Evolutionary conservation across 345 rosid species (phyloP), one percentile per base, ranked within the genome.

Genomic region (Salix arbutifolia): DNA sequence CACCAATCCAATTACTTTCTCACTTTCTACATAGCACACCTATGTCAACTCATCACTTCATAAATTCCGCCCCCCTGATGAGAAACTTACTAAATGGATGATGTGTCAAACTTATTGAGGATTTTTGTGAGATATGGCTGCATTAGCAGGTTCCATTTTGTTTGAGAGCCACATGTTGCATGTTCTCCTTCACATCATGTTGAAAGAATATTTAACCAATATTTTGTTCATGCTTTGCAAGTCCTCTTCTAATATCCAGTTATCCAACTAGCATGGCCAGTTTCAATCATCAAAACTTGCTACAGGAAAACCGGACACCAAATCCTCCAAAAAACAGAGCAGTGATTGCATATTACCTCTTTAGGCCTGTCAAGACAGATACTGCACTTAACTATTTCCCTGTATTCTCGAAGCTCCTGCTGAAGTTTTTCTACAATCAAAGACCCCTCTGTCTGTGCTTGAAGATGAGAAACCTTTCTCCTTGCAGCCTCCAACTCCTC

Each of bases 361-460:
- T 96, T 96, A 38, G 93, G 87, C 74, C 94, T 86, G 76, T 94
- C 96, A 75, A 50, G 88, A 79, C 99, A 96, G 83, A 92, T 87
- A 78, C 90, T 88, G 83, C 99, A 96, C 85, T 94, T 96, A 38
- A 96, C 85, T 70, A 96, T 88, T 79, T 94, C 99, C 84, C 82
- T 89, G 90, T 91, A 96, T 82, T 94, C 98, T 71, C 81, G 81
- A 65, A 90, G 93, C 82, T 96, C 99, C 83, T 88, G 87, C 18
- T 74, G 86, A 74, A 92, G 97, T 84, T 92, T 94, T 76, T 89
- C 90, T 58, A 90, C 76, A 77, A 90, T 69, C 5, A 87, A 88
- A 67, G 98, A 91, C 67, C 92, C 93, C 85, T 89, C 97, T 52
- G 56, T 83, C 78, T 88, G 88, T 26, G 85, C 88, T 77, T 72